Evolutionary conservation across 2,329 filamentous ascomycete species (phyloP).

Genomic region (Hypoxylon sp.): DNA sequence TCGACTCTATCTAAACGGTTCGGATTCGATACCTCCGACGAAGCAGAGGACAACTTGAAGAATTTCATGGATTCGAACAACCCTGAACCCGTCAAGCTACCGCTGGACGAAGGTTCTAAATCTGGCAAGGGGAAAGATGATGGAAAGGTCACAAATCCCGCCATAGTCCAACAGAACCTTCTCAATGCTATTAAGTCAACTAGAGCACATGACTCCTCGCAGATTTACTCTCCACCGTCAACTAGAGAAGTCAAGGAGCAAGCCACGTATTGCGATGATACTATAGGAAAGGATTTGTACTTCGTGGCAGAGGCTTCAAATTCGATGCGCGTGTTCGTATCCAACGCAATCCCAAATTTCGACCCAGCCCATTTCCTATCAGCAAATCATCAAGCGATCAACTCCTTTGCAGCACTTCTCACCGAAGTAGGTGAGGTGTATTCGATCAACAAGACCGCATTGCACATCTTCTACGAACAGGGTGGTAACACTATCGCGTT

Average conservation of each 20-base stretch:
- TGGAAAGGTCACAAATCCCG: conserved; percentile 71
- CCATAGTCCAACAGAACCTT: conserved; percentile 77
- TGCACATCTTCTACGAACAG: conserved; percentile 92
- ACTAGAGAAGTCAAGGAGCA: conserved; percentile 84
- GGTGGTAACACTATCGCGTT: conserved; percentile 89
- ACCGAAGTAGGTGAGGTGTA: conserved; percentile 81
- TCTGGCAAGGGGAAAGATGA: conserved; percentile 54
- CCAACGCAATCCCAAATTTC: conserved; percentile 64
- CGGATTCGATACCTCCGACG: conserved; percentile 71
- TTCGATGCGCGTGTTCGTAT: conserved; percentile 81
- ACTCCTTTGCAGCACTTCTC: conserved; percentile 78
- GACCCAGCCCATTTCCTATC: conserved; percentile 72
- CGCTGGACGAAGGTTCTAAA: conserved; percentile 43
- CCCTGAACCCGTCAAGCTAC: conserved; percentile 42
- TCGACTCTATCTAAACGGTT: conserved; percentile 77
- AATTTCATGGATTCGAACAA: conserved; percentile 60
- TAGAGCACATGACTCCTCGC: conserved; percentile 80
- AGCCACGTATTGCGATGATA: conserved; percentile 87
- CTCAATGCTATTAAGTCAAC: conserved; percentile 84
- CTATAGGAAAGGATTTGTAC: conserved; percentile 78
- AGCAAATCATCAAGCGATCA: conserved; percentile 73
- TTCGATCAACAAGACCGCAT: conserved; percentile 73
- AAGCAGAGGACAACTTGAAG: conserved; percentile 62
- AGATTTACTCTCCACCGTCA: conserved; percentile 79
- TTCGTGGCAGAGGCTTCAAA: conserved; percentile 79